Evolutionary conservation across 2,329 filamentous ascomycete species (phyloP).

Genomic region (Penicillium sclerotiorum): DNA sequence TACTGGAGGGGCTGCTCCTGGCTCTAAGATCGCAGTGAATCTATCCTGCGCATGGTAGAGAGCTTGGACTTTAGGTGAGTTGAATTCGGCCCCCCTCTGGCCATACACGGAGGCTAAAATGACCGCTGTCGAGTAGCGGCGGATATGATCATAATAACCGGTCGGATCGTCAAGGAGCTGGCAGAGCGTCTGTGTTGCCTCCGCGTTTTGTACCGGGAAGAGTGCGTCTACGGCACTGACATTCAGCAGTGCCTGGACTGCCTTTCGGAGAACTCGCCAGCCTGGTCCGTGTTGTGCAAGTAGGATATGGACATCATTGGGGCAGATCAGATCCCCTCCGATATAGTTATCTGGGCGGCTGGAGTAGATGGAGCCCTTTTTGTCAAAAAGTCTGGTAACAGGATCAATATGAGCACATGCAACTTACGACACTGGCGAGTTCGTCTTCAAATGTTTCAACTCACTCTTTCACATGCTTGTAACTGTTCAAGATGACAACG

Average conservation of each 20-base stretch:
- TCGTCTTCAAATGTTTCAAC: not conserved
- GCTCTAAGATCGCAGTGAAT: slow-evolving; percentile 14
- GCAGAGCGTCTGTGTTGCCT: slow-evolving; percentile 19
- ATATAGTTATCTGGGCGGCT: slow-evolving; percentile 11
- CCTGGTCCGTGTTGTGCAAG: slow-evolving; percentile 10
- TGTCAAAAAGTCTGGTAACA: slow-evolving; percentile 7
- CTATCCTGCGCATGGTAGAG: slow-evolving; percentile 3
- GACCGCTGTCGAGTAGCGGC: slow-evolving; percentile 20
- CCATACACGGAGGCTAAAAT: slow-evolving; percentile 19
- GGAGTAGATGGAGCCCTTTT: slow-evolving; percentile 13
- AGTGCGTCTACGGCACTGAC: slow-evolving; percentile 11
- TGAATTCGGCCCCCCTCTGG: slow-evolving; percentile 8
- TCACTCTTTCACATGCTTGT: not conserved
- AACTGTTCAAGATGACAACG: not conserved
- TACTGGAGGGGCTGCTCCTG: slow-evolving; percentile 18
- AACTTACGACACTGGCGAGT: no score
- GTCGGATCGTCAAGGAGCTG: slow-evolving; percentile 16
- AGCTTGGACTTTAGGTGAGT: slow-evolving; percentile 16
- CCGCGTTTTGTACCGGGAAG: slow-evolving; percentile 19
- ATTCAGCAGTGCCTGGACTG: slow-evolving; percentile 1
- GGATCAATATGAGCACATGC: no score
- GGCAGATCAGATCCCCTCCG: slow-evolving; percentile 3
- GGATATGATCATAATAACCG: slow-evolving; percentile 17
- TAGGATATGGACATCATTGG: slow-evolving; percentile 1
- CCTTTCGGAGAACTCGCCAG: slow-evolving; percentile 5